Base-by-base conservation (phyloP, 257 asterid species). In the Echites panduratus region DNA sequence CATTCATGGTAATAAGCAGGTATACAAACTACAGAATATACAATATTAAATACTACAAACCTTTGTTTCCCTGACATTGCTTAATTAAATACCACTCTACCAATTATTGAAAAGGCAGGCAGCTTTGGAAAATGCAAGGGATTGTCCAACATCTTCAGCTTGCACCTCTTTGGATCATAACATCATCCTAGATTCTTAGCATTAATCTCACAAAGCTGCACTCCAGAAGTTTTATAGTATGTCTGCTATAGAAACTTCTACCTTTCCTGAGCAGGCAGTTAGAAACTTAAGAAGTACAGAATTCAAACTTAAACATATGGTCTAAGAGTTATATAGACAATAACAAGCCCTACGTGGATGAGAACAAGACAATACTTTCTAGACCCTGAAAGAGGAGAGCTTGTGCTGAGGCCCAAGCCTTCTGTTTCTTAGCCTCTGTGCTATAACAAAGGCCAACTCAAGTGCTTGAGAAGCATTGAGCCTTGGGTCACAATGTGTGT, bases 401-500 rank as follows among this genome's bases (percentile, higher is more conserved):
- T 38, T 40, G 54, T 82, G 82, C 32, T 82, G 88, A 2, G 84
- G 76, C 73, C 90, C 80, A 2, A 89, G 85, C 77, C 96, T 84
- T 78, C 91, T 84, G 77, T 68, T 89, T 26, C 91, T 78, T n/a
- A 89, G 91, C 9, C 96, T 81, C 77, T 86, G 91, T 1, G 96
- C 89, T 26, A 89, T 89, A 4, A 85, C 77, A 50, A 89, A 89
- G 22, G 96, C 93, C 32, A 89, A 89, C 77, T 89, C 96, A n/a
- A 89, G 85, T 12, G 96, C 86, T 73, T 89, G 96, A 48, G 93
- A 87, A 68, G 93, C 90, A 29, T 89, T 87, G 1, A 89, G 96
- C 70, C 96, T 82, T 14, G 96, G 96, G 69, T 89, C 93, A 50
- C 93, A 89, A 67, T 86, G 93, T 22, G 96, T 89, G 83, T 87